Conservation (phyloP, 768 basidiomycete genomes). For the Gyrodon lividus region DNA sequence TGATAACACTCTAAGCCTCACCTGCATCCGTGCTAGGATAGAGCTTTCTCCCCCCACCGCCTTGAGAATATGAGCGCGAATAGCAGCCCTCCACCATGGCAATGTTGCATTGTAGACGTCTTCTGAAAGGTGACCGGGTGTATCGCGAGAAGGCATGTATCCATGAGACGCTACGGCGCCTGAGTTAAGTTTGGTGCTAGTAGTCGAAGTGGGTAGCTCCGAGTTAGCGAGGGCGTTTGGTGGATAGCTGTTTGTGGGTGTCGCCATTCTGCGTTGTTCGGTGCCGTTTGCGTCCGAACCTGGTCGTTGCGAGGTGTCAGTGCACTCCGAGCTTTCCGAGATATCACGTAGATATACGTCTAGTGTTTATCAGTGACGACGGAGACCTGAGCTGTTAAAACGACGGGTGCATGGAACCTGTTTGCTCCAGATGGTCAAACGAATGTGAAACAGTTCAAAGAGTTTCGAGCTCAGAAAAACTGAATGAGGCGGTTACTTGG, state of each 20-base stretch:
- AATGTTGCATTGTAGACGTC: slow-evolving; percentile 67
- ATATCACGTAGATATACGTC: too few relatives aligned
- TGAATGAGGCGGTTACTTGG: neutral
- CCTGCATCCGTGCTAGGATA: slow-evolving; percentile 69
- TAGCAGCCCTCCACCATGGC: slow-evolving; percentile 61
- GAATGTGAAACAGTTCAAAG: too few relatives aligned
- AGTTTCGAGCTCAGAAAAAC: too few relatives aligned
- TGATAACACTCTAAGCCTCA: slow-evolving; percentile 25
- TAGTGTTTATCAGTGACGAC: too few relatives aligned
- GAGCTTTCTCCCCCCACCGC: slow-evolving; percentile 58
- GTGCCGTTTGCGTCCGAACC: too few relatives aligned
- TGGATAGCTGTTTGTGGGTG: neutral
- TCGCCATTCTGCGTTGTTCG: neutral
- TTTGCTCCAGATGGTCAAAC: too few relatives aligned
- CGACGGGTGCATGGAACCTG: neutral
- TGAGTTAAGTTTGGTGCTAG: neutral
- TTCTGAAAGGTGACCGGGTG: slow-evolving; percentile 19
- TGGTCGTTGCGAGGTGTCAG: neutral
- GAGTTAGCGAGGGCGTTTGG: neutral
- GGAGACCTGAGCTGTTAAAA: too few relatives aligned
- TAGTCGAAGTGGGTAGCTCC: neutral
- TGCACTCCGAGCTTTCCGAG: too few relatives aligned
- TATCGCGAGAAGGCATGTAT: neutral
- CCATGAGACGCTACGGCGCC: neutral
- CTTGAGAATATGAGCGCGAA: slow-evolving; percentile 54